These are phyloP conservation scores for Mycena indigotica DNA, from an alignment of 768 basidiomycete genomes.

Conservation along the genomic window DNA sequence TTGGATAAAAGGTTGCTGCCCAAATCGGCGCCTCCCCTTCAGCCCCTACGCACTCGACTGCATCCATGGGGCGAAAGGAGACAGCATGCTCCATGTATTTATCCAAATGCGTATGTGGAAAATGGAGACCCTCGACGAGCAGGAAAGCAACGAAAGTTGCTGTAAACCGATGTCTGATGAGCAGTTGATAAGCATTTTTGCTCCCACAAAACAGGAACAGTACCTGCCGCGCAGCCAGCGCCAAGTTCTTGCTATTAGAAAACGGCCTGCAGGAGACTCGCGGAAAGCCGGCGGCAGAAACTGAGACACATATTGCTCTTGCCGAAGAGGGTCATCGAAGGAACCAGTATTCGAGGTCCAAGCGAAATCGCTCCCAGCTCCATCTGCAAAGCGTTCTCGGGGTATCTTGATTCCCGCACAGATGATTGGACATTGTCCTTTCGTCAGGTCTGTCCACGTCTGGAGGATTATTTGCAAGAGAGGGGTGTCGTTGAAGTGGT, in stretches of 20 bases:
- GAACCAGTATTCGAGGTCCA: constrained; percentile 13
- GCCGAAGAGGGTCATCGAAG: constrained; percentile 5
- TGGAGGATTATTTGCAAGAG: not conserved
- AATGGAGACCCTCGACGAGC: not conserved
- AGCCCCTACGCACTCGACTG: not conserved
- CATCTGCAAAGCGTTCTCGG: not conserved
- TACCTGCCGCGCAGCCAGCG: constrained; percentile 18
- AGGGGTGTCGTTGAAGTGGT: not conserved
- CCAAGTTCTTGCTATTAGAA: constrained; percentile 13
- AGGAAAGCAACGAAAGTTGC: constrained; percentile 1
- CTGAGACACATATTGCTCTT: not conserved
- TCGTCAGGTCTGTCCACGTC: not conserved
- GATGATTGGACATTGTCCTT: not conserved
- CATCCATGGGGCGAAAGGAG: not conserved
- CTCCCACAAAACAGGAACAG: not conserved
- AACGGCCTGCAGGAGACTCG: not conserved
- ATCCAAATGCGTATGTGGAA: not conserved
- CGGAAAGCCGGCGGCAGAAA: constrained; percentile 9
- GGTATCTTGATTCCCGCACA: not conserved
- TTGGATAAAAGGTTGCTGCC: not conserved
- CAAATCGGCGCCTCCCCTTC: not conserved
- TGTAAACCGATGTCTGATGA: constrained; percentile 6
- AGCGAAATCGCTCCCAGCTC: not conserved
- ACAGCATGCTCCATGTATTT: not conserved
- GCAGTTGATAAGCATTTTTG: not conserved